Evolutionary conservation across 2,329 filamentous ascomycete species (phyloP), one percentile per base, ranked within the genome.

Genomic region (Aspergillus tubingensis): DNA sequence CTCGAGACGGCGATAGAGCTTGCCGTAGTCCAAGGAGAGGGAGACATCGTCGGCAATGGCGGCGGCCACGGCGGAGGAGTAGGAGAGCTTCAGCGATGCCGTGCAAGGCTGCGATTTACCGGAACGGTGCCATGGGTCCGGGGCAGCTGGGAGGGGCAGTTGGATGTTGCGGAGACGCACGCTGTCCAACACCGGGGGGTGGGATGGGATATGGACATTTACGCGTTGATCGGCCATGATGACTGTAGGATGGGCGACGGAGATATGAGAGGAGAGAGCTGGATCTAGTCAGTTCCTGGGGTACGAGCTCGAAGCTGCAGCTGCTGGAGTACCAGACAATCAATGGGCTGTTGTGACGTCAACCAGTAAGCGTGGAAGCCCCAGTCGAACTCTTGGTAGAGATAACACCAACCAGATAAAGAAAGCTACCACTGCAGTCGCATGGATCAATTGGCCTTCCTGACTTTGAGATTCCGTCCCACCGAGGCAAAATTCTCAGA

Each of bases 21-120:
- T 80, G 38, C 80, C 79, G 67, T 82, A 82, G 64, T 80, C 78
- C 21, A 82, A 69, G 1, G 79, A 80, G 11, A 77, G 68, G 11
- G 73, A 76, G 57, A 82, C 77, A 61, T 81, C 75, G 58, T 82
- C 80, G 32, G 74, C 71, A 27, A 72, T 70, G 2, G 78, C 78
- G 7, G 80, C 77, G 2, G 73, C 71, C 36, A 79, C 72, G 39
- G 72, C 73, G 19, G 72, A 76, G 5, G 76, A 76, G 60, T 79
- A 78, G 15, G 77, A 76, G 47, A 82, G 68, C 43, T 77, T 77
- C 11, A 82, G 66, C 17, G 76, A 79, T 56, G 78, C 73, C 10
- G 72, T 74, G 61, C 78, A 76, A 44, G 80, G 80, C 62, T 82
- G 80, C 0, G 76, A 66, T 65, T 81, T 82, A 49, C 68, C 74